Evolutionary conservation across 1,284 basidiomycete species (phyloP), one percentile per base, ranked within the genome.

Genomic region (Xerocomus minutiporus): DNA sequence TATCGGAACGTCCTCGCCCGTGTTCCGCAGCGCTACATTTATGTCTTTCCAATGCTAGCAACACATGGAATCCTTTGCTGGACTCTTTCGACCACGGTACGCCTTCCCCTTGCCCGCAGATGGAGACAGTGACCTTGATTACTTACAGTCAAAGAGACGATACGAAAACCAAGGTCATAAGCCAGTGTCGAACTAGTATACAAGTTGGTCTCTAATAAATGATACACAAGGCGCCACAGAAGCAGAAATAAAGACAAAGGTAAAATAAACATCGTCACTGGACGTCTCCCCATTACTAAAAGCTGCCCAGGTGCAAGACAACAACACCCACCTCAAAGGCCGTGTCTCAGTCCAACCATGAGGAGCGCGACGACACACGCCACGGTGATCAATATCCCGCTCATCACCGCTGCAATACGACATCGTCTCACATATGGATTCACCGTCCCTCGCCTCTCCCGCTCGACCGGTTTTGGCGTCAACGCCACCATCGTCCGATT

Each of bases 391-490:
- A 78, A 23, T 31, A 73, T 51, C 8, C 76, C 75, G 50, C 77
- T 75, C 46, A 63, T 54, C 29, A 71, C 62, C 23, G 77, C 77
- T 0, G 77, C 77, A 26, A 77, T 62, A 46, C 78, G 71, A 60
- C 78, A 79, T 8, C 77, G 64, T 20, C 56, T 56, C 13, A 79
- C 73, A 75, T 77, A 79, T n/a, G 63, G 72, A 55, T 76, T 59
- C 57, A 40, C 62, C 55, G 50, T 55, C 40, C 53, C 48, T 35
- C 56, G 36, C 23, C 35, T 46, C 43, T 32, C 35, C 20, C 23
- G 8, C 35, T 42, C 59, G 17, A 45, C 42, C n/a, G 53, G 61
- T 36, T 55, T 59, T 29, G 55, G 58, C 45, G 51, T 53, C 54
- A 59, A 45, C 31, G 54, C 49, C 47, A 57, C 51, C 52, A 41